phyloP scores from a whole-genome alignment of 179 eudicot species.

The Monotropa hypopitys region DNA sequence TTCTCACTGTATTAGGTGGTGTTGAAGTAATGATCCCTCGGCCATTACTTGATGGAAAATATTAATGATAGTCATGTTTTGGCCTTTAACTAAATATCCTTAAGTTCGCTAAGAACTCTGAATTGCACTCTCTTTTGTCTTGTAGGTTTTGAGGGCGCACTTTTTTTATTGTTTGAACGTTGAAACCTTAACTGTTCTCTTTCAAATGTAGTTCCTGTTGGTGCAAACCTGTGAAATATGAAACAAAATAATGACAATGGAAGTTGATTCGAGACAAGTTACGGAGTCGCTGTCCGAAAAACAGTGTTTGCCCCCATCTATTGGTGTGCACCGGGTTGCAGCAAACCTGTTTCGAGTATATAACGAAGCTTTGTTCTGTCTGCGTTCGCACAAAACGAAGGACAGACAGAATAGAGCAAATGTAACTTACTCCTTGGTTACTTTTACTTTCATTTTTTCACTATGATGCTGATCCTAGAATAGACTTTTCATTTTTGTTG shows the following conservation, averaged over 20 bases:
- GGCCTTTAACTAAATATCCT: neutral
- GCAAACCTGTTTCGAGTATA: no score
- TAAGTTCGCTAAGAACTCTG: neutral
- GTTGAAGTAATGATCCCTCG: neutral
- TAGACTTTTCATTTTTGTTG: neutral
- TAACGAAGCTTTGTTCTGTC: slow-evolving; percentile 54
- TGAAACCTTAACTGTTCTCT: neutral
- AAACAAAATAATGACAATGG: no score
- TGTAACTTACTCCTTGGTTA: slow-evolving; percentile 35
- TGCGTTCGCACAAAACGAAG: no score
- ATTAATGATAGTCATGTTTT: neutral
- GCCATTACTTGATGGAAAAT: neutral
- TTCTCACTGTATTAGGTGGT: no score
- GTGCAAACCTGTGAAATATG: no score
- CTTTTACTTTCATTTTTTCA: neutral
- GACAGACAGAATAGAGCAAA: slow-evolving; percentile 77
- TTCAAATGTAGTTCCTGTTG: neutral
- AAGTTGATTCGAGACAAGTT: no score
- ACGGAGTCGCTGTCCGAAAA: no score
- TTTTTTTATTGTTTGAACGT: neutral
- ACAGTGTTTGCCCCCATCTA: no score
- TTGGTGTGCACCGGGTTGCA: no score
- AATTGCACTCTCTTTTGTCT: neutral
- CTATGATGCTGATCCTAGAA: neutral
- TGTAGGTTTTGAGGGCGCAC: neutral